These are phyloP conservation scores for Globisporangium spiculum DNA, from an alignment of 352 stramenopile species.

Conservation along the genomic window DNA sequence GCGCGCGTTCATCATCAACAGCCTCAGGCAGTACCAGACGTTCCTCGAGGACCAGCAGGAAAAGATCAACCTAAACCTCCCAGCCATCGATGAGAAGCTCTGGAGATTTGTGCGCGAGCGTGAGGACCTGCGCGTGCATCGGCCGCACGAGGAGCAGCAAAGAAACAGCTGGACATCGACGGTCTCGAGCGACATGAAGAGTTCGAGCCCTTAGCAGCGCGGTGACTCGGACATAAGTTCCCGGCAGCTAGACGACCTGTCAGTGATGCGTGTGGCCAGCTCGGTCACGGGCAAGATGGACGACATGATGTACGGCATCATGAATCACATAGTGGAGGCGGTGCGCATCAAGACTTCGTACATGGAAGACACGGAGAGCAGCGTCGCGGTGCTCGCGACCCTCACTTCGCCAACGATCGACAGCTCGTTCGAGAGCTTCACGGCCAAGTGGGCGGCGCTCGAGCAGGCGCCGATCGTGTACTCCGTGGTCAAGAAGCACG, in stretches of 20 bases:
- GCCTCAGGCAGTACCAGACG: slow-evolving; percentile 8
- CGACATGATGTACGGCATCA: slow-evolving; percentile 40
- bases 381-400: slow-evolving; percentile 43
- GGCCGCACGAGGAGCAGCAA: background rate
- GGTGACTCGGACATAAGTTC: background rate
- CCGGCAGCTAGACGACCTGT: slow-evolving; percentile 9
- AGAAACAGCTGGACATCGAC: background rate
- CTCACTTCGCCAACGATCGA: slow-evolving; percentile 38
- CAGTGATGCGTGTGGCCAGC: slow-evolving; percentile 28
- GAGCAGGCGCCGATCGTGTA: slow-evolving; percentile 19
- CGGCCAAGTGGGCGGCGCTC: slow-evolving; percentile 30
- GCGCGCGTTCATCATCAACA: background rate
- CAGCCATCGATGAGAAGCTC: background rate
- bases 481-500: slow-evolving; percentile 44
- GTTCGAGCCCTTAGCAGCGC: too few species aligned
- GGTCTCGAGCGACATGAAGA: background rate
- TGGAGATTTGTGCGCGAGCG: slow-evolving; percentile 11
- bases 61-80: background rate
- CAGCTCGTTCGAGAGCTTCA: slow-evolving; percentile 43
- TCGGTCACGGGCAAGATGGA: slow-evolving; percentile 31
- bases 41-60: slow-evolving; percentile 7
- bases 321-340: slow-evolving; percentile 26
- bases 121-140: slow-evolving; percentile 7
- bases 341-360: slow-evolving; percentile 44
- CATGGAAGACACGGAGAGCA: slow-evolving; percentile 36